Conservation (phyloP, 2,329 filamentous ascomycete genomes). For the Diaporthe helianthi region DNA sequence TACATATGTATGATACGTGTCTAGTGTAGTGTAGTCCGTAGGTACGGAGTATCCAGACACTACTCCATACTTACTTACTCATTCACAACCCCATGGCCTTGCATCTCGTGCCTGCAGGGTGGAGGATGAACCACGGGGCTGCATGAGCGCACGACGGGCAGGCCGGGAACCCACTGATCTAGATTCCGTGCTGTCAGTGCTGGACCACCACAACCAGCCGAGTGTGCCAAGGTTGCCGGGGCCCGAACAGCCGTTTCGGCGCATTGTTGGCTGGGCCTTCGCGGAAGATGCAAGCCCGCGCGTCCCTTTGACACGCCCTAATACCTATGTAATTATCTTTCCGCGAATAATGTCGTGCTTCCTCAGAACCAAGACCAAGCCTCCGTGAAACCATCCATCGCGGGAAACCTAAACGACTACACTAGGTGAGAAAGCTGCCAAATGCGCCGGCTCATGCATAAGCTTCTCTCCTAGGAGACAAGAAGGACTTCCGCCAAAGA, state of each 20-base stretch:
- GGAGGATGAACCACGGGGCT: neutral
- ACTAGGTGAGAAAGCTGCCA: too few relatives aligned
- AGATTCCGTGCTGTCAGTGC: neutral
- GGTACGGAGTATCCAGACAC: neutral
- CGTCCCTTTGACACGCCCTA: neutral
- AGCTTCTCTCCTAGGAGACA: neutral
- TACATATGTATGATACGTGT: neutral
- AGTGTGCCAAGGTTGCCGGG: too few relatives aligned
- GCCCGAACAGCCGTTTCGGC: neutral
- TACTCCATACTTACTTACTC: too few relatives aligned
- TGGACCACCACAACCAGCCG: neutral
- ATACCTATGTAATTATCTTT: neutral
- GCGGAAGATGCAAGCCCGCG: conserved; percentile 23
- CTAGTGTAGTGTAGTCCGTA: too few relatives aligned
- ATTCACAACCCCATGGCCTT: neutral
- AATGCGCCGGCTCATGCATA: neutral
- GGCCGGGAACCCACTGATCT: neutral
- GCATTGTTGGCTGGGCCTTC: conserved; percentile 7
- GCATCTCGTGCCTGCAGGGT: neutral
- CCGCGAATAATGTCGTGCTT: conserved; percentile 21
- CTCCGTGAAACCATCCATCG: conserved; percentile 5
- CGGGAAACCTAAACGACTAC: neutral
- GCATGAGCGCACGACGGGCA: neutral
- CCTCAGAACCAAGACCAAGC: neutral
- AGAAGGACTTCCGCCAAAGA: neutral